Evolutionary conservation across 768 basidiomycete species (phyloP).

Genomic region (Sarcomyxa edulis): DNA sequence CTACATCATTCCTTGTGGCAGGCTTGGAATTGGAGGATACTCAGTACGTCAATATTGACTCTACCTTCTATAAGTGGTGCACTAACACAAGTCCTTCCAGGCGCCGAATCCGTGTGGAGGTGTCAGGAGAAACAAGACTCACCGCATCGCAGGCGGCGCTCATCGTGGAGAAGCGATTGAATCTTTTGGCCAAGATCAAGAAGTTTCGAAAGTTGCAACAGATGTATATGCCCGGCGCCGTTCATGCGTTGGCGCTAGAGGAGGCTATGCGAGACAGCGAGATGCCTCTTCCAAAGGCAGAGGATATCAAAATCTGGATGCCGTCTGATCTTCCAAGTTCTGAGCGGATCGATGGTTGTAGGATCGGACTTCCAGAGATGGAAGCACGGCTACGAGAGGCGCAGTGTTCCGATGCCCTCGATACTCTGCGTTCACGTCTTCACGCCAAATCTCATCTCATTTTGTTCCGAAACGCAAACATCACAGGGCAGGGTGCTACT

Average conservation of each 20-base stretch:
- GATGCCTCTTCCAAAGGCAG: no score
- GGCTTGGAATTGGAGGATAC: no score
- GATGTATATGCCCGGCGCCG: background rate
- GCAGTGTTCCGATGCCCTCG: no score
- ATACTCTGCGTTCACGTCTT: conserved; percentile 11
- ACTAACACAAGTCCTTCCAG: no score
- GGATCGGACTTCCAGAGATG: conserved; percentile 7
- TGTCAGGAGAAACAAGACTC: no score
- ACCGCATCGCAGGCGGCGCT: background rate
- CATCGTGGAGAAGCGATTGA: background rate
- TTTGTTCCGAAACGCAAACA: conserved; percentile 18
- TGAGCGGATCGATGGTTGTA: conserved; percentile 3
- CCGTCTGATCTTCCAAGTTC: conserved; percentile 8
- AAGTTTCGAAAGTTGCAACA: background rate
- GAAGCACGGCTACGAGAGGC: conserved; percentile 15
- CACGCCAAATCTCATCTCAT: no score
- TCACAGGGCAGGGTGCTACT: conserved; percentile 15
- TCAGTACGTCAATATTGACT: no score
- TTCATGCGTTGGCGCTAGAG: background rate
- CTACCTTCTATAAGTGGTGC: no score
- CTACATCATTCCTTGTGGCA: no score
- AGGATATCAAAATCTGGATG: conserved; percentile 9
- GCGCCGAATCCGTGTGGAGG: no score
- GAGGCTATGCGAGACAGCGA: no score
- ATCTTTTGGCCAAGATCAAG: no score